A percentile compares a stretch with the other conserved stretches of the same genome.
These are phyloP conservation scores for Letharia lupina DNA, from an alignment of 495 filamentous ascomycete genomes.

Conservation along the genomic window DNA sequence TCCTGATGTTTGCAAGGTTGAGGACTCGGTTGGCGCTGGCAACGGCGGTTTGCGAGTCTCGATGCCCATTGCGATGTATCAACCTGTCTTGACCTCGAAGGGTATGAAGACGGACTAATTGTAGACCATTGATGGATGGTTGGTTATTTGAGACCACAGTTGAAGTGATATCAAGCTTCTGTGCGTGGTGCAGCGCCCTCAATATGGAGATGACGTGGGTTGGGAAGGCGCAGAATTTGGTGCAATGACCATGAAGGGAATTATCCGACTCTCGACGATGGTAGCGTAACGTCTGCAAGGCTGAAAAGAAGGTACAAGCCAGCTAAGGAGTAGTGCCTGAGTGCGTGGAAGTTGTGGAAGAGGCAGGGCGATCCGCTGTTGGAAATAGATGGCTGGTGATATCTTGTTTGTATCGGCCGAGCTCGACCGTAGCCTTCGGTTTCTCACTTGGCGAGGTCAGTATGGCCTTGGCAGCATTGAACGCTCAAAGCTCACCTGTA, in stretches of 20 bases:
- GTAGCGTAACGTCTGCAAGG: not conserved
- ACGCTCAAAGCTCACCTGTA: not conserved
- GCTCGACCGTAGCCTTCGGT: not conserved
- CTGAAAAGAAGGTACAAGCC: not conserved
- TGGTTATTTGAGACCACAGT: not conserved
- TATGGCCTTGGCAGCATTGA: conserved; percentile 5
- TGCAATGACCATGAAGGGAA: conserved; percentile 4
- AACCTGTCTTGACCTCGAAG: not conserved
- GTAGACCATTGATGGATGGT: not conserved
- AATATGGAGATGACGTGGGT: not conserved
- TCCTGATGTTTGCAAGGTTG: conserved; percentile 47
- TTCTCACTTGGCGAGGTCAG: not conserved
- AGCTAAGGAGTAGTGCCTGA: not conserved
- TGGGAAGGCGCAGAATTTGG: not conserved
- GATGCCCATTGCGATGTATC: conserved; percentile 55
- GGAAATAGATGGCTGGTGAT: conserved; percentile 9
- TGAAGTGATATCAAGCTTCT: not conserved
- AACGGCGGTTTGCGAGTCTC: conserved; percentile 60
- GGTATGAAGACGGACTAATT: not conserved
- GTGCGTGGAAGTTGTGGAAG: not conserved
- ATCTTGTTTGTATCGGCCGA: conserved; percentile 7
- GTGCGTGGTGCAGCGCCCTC: not conserved
- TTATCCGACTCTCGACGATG: not conserved
- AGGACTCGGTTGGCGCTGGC: conserved; percentile 72
- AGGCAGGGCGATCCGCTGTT: not conserved